Evolutionary conservation across 1,284 basidiomycete genomes (phyloP), one percentile per base, ranked within the genome.

Genomic region (Sanghuangporus baumii): DNA sequence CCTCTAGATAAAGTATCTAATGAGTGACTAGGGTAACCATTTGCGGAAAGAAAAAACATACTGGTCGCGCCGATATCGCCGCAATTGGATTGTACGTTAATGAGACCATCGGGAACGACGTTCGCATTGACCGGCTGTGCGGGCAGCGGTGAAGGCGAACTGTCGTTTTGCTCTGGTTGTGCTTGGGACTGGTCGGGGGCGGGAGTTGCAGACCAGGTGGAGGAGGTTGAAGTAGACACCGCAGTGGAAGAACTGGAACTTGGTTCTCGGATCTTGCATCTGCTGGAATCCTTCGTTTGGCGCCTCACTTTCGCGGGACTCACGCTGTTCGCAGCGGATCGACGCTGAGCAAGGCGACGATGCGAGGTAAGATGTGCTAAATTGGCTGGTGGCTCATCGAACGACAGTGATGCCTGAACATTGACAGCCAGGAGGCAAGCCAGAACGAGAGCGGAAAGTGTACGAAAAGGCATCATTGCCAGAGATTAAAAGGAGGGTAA

Each of bases 1-100:
- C 66, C 67, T 70, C 87, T 88, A 51, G 48, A 40, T 50, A 38
- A 31, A 31, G 1, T 9, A 47, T 38, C 1, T 3, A 51, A 57
- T 59, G 9, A 57, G 23, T 31, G 57, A 40, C 16, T 34, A 31
- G 6, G 50, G n/a, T 59, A 6, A 18, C 38, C 62, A 37, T 43
- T 64, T 6, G 36, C 36, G 23, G 23, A 23, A 60, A 52, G 26
- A 54, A 36, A 57, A 40, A 18, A 71, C 79, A 51, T 67, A 84
- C 83, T 68, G 1, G 79, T 80, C 52, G 83, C 81, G 65, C 81
- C 75, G 65, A 71, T 77, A 56, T 66, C 59, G 40, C 79, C 81
- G 66, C 82, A 67, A 79, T 46, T 59, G 64, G 57, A 73, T 72
- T n/a, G 69, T 72, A 59, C 64, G 40, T 62, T 62, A 18, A 65